These are phyloP conservation scores for Backusella mclennaniae DNA, from an alignment of 192 early-diverging fungal species.

Conservation along the genomic window DNA sequence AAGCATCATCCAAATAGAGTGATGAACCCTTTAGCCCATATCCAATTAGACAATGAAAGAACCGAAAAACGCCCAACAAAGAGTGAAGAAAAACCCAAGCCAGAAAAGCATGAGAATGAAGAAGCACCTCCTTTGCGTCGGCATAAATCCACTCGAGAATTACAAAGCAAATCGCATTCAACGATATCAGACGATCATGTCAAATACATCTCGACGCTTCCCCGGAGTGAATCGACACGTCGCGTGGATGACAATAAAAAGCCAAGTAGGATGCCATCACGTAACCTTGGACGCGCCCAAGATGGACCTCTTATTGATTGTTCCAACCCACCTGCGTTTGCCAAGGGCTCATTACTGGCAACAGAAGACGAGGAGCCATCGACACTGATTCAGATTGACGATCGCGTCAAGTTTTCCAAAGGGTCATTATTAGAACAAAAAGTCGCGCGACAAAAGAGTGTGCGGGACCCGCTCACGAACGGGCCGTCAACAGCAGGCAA, in stretches of 20 bases:
- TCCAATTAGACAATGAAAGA: neutral
- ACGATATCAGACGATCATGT: neutral
- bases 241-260: conserved; percentile 5
- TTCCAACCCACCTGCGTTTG: neutral
- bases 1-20: conserved; percentile 20
- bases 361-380: neutral
- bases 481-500: no score
- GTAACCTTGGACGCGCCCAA: neutral
- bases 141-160: conserved; percentile 17
- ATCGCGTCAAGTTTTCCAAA: conserved; percentile 18
- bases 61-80: neutral
- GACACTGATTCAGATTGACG: conserved; percentile 27
- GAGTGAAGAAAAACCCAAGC: neutral
- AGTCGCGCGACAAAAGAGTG: conserved; percentile 19
- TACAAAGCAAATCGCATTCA: neutral
- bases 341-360: conserved; percentile 17
- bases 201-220: neutral
- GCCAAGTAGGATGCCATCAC: neutral
- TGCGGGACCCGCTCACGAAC: neutral
- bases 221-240: conserved; percentile 19
- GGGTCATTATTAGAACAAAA: conserved; percentile 21
- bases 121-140: conserved; percentile 5
- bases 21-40: conserved; percentile 12
- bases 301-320: conserved; percentile 6
- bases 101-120: neutral